A percentile compares a stretch with the other conserved stretches of the same genome.
These are phyloP conservation scores for Tarenaya hassleriana DNA, from an alignment of 345 rosid species.

Conservation along the genomic window DNA sequence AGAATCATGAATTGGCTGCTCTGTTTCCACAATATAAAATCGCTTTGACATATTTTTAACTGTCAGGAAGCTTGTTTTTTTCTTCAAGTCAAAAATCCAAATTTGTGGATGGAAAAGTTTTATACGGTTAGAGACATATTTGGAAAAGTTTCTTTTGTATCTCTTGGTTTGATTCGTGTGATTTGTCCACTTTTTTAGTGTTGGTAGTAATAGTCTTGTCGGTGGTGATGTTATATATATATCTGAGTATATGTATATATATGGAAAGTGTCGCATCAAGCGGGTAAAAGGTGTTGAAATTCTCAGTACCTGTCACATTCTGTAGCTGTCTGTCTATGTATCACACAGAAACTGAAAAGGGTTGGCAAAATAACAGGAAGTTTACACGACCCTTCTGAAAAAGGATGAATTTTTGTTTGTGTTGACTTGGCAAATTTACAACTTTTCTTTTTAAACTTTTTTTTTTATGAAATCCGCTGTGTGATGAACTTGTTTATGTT, in stretches of 20 bases:
- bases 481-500: no score
- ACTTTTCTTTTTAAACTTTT: neutral
- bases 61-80: no score
- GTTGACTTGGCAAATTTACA: conserved; percentile 11
- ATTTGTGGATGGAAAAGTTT: neutral
- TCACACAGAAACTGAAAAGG: conserved; percentile 13
- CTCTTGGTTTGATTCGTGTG: conserved; percentile 3
- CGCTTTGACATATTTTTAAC: no score
- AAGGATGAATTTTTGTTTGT: conserved; percentile 16
- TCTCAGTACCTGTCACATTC: conserved; percentile 29
- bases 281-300: conserved; percentile 10
- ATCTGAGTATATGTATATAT: neutral
- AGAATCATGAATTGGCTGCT: no score
- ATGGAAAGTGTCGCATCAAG: no score
- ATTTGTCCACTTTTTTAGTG: conserved; percentile 13
- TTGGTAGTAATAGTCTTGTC: conserved; percentile 13
- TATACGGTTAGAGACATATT: neutral
- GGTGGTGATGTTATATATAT: conserved; percentile 9
- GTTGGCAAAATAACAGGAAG: neutral
- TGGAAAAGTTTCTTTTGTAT: neutral
- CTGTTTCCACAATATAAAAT: no score
- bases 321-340: conserved; percentile 6
- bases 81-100: no score
- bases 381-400: neutral
- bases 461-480: no score